Conservation (phyloP, 176 grass and related monocot genomes). For the Aechmea fasciata region DNA sequence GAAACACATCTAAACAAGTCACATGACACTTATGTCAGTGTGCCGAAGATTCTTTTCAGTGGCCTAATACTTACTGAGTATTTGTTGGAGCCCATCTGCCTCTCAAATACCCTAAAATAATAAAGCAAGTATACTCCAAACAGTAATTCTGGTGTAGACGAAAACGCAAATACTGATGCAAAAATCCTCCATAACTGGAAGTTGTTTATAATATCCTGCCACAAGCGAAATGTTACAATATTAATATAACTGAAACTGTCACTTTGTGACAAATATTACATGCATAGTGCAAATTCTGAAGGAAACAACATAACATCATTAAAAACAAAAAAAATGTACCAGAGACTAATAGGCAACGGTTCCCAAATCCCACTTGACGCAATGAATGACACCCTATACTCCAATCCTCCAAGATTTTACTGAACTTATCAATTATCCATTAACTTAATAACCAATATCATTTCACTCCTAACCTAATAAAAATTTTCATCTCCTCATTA, state of each 20-base stretch:
- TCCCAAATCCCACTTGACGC: neutral
- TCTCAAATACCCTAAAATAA: conserved; percentile 30
- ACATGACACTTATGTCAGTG: neutral
- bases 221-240: conserved; percentile 8
- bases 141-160: conserved; percentile 21
- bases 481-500: no score
- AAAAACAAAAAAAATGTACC: neutral
- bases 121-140: conserved; percentile 25
- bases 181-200: conserved; percentile 12
- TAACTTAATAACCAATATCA: neutral
- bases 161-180: conserved; percentile 19
- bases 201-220: conserved; percentile 11
- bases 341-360: neutral
- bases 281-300: no score
- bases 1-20: neutral
- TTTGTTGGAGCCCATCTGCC: conserved; percentile 25
- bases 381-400: neutral
- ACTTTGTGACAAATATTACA: neutral
- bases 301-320: no score
- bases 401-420: neutral
- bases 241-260: neutral
- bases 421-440: neutral
- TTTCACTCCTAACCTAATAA: neutral
- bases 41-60: neutral
- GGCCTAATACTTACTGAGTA: conserved; percentile 16